Evolutionary conservation across 2,329 filamentous ascomycete species (phyloP), one percentile per base, ranked within the genome.

Genomic region (Metarhizium humberi): DNA sequence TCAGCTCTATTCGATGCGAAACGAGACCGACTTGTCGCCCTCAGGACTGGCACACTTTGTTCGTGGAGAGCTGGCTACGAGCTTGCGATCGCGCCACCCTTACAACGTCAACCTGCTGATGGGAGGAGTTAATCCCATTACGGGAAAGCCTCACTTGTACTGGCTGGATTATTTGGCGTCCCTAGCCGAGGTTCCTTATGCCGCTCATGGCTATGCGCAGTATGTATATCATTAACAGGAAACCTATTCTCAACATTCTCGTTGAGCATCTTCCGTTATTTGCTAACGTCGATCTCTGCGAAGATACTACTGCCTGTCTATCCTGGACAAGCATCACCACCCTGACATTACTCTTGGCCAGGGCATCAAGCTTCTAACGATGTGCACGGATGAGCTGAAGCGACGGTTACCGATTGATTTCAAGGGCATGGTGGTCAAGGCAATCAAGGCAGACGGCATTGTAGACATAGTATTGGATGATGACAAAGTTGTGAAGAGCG

Each of bases 381-480:
- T 96, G 86, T 99, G 94, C 77, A 94, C 90, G 63, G 92, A 97
- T 71, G 94, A 99, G 79, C 77, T 99, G 69, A 96, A 96, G 83
- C 85, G 94, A 71, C 84, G 95, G 74, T 82, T 99, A 79, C 94
- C 94, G 57, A 92, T 99, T 69, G 94, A 99, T 72, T 99, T 97
- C 82, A 99, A 99, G 81, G 94, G 94, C 43, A 89, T 96, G 85
- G 68, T 80, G 53, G 92, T 99, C 66, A 97, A 97, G 80, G 88
- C 91, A 40, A 85, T 99, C 66, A 96, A 91, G 59, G 95, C 95
- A 76, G 90, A 97, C 64, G 94, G 95, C 11, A 87, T 99, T 59
- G 77, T 82, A 63, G 90, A 94, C 65, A 81, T 95, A 65, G 84
- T 90, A 60, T 95, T 91, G 70, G 87, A 92, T 69, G 90, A 96